phyloP scores from a whole-genome alignment of 257 asterid genomes.

The Scutellaria barbata region DNA sequence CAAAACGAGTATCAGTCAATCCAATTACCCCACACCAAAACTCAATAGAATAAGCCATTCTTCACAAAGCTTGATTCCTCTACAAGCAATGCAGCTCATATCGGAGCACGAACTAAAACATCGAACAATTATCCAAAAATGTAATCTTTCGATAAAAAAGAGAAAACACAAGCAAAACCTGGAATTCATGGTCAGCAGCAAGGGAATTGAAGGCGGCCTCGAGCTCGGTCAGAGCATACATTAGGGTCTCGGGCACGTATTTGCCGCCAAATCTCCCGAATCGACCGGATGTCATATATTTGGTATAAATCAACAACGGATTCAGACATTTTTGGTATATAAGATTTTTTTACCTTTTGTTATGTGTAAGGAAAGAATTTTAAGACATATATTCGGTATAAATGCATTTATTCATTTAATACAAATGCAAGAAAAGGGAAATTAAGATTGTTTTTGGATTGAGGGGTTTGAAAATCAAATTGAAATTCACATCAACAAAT shows the following conservation, averaged over 20 bases:
- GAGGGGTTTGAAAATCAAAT: too few relatives aligned
- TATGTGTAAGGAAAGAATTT: too few relatives aligned
- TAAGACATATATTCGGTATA: too few relatives aligned
- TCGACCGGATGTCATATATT: conserved; percentile 54
- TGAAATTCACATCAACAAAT: too few relatives aligned
- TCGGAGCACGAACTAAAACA: not conserved
- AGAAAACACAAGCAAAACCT: conserved; percentile 48
- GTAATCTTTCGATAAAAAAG: not conserved
- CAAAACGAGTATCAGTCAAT: not conserved
- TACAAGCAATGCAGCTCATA: not conserved
- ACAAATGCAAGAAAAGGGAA: too few relatives aligned
- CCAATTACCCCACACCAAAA: not conserved
- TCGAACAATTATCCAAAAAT: not conserved
- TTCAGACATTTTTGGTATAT: too few relatives aligned
- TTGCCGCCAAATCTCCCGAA: conserved; percentile 89
- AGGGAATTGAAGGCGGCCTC: conserved; percentile 76
- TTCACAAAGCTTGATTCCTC: not conserved
- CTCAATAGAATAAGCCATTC: not conserved
- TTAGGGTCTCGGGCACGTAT: conserved; percentile 88
- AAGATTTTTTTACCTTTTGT: too few relatives aligned
- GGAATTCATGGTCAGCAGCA: conserved; percentile 63
- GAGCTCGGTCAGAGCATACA: conserved; percentile 89
- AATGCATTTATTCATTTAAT: too few relatives aligned
- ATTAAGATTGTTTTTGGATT: too few relatives aligned
- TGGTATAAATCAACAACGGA: too few relatives aligned